These are phyloP conservation scores for Aurinia saxatilis DNA, from an alignment of 345 rosid genomes.

Conservation along the genomic window DNA sequence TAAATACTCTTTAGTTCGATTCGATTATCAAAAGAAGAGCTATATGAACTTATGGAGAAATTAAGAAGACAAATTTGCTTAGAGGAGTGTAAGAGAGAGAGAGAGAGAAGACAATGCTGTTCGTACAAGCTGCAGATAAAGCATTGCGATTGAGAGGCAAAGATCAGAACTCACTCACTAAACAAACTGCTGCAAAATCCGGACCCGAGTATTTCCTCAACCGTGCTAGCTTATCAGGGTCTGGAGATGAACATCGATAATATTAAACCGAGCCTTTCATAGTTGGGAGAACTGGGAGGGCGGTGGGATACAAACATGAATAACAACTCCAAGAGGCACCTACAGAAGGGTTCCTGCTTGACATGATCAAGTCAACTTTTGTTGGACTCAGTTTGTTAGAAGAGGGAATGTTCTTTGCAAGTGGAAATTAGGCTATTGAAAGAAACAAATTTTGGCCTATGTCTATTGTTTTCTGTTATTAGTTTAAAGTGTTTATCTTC, in stretches of 20 bases:
- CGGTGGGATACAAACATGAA: constrained; percentile 53
- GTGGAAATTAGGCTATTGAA: background rate
- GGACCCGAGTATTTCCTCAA: no score
- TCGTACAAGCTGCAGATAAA: constrained; percentile 56
- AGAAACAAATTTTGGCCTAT: background rate
- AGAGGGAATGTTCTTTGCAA: background rate
- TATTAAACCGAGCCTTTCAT: constrained; percentile 44
- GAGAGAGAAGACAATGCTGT: constrained; percentile 43
- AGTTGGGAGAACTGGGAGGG: no score
- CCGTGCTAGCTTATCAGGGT: constrained; percentile 70
- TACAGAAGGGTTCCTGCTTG: background rate
- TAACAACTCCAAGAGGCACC: constrained; percentile 12
- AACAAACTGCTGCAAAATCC: no score
- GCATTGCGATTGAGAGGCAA: constrained; percentile 59
- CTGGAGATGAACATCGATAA: constrained; percentile 46
- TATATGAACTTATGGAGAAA: background rate
- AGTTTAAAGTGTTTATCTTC: background rate
- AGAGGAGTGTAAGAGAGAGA: no score
- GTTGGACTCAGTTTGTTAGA: background rate
- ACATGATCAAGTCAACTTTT: background rate
- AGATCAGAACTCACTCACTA: no score
- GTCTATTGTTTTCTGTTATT: background rate
- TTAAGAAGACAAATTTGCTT: background rate
- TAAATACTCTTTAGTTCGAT: background rate
- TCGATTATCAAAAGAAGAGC: background rate